Percentiles rank a stretch among this genome's conserved stretches.
Conservation (phyloP, 495 filamentous ascomycete genomes). For the Podospora pseudocomata region DNA sequence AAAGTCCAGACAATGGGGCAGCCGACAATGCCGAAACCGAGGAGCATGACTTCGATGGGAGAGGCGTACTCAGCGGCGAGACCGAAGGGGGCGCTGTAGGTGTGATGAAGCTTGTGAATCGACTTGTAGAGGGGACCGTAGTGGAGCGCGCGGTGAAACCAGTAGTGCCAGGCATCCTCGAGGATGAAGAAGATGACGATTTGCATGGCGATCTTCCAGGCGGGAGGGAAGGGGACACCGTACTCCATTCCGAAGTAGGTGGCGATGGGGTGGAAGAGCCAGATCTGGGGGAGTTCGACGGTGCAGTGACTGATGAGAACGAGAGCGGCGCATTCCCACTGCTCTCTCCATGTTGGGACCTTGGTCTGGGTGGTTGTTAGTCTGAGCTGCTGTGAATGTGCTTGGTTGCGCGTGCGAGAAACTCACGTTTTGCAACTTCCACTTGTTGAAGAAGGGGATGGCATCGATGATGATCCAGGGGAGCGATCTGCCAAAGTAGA, state of each 20-base stretch:
- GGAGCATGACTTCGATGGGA: constrained; percentile 93
- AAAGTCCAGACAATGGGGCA: constrained; percentile 82
- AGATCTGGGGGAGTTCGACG: constrained; percentile 96
- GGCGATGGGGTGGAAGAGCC: constrained; percentile 98
- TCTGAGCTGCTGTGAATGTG: neutral
- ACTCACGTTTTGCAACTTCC: constrained; percentile 87
- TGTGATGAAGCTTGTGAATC: constrained; percentile 98
- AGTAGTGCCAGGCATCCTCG: constrained; percentile 99
- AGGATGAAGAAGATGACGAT: constrained; percentile 92
- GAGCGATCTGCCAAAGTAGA: constrained; percentile 90
- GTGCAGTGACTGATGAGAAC: constrained; percentile 94
- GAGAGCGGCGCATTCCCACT: constrained; percentile 88
- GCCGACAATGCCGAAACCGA: constrained; percentile 88
- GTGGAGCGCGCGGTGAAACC: constrained; percentile 89
- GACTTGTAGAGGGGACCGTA: constrained; percentile 91
- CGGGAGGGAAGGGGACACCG: constrained; percentile 80
- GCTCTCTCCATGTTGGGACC: constrained; percentile 81
- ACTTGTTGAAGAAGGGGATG: constrained; percentile 81
- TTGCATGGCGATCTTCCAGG: constrained; percentile 84
- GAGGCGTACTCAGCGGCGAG: constrained; percentile 96
- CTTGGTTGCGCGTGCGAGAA: neutral
- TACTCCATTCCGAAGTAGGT: constrained; percentile 87
- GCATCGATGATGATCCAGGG: constrained; percentile 93
- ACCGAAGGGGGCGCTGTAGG: constrained; percentile 95
- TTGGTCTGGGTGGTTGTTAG: constrained; percentile 59